These are phyloP conservation scores for Irpex sp. DNA, from an alignment of 1,284 basidiomycete genomes.

Conservation along the genomic window DNA sequence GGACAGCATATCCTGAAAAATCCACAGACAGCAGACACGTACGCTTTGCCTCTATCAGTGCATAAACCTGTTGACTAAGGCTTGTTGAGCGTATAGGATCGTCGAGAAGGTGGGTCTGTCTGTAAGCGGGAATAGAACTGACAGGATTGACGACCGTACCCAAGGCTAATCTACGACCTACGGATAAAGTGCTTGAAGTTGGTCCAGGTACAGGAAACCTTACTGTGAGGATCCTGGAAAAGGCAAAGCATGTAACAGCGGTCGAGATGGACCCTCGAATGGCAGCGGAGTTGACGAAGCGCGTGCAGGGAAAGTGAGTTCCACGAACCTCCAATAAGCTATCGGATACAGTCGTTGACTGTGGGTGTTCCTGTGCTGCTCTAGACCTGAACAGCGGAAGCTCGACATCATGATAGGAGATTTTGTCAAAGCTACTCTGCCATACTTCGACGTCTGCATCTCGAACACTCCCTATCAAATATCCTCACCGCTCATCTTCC, in stretches of 20 bases:
- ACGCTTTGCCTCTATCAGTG: constrained; percentile 29
- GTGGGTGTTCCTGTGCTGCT: neutral
- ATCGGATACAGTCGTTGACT: neutral
- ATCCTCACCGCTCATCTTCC: constrained; percentile 96
- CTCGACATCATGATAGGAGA: constrained; percentile 95
- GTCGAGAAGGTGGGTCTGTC: constrained; percentile 66
- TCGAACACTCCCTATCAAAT: constrained; percentile 99
- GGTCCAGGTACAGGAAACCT: constrained; percentile 98
- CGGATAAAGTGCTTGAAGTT: constrained; percentile 95
- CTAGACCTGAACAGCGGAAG: constrained; percentile 90
- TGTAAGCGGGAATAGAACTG: neutral
- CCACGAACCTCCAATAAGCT: constrained; percentile 5
- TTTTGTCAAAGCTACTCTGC: constrained; percentile 95
- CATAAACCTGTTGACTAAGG: neutral
- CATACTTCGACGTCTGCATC: constrained; percentile 99
- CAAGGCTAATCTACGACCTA: constrained; percentile 89
- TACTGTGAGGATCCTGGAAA: constrained; percentile 92
- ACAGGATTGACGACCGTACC: neutral
- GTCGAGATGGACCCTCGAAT: constrained; percentile 99
- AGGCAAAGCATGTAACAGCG: constrained; percentile 89
- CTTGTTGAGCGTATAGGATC: constrained; percentile 48
- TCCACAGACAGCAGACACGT: constrained; percentile 86
- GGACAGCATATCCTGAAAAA: constrained; percentile 99
- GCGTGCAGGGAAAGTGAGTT: constrained; percentile 94
- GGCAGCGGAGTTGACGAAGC: constrained; percentile 96